Evolutionary conservation across 371 early-diverging fungal genomes (phyloP), one percentile per base, ranked within the genome.

Genomic region (Phascolomyces articulosus): DNA sequence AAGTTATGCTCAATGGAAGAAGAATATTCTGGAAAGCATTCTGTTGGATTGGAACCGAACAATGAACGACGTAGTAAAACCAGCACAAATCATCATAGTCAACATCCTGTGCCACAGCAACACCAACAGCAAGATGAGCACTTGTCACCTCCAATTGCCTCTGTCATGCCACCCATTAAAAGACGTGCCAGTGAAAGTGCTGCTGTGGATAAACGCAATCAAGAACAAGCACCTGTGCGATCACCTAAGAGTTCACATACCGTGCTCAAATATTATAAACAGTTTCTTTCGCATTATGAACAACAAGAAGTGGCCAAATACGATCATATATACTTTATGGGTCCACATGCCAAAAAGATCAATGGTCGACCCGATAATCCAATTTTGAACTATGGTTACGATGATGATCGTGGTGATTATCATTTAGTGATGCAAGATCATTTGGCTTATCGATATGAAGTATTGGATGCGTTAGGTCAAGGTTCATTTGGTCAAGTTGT

Each of bases 401-500:
- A 95, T 71, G 98, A 98, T 79, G 89, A 95, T 57, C 90, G 95
- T 4, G 98, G 98, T 4, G 98, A 98, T 67, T 96, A 96, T 64
- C 80, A 90, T 54, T 86, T 95, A 20, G 87, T 90, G 24, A 78
- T 83, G 55, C 89, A 91, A 66, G 98, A 98, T 76, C 98, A 98
- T 72, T 68, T 98, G 40, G 84, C 83, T 54, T 98, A 94, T 71
- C 88, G 98, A 1, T 98, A 96, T 73, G 96, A 97, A 70, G 84
- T 98, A 24, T 47, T 96, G 40, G 91, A 91, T 16, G 77, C 91
- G 40, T 77, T 99, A 3, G 99, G 99, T 40, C 93, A 94, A 74
- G 99, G 99, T 1, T 96, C 97, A 3, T 99, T 98, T 83, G 99
- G 99, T 11, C 97, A 98, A 71, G 99, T 99, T 0, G 87, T 96